Base-by-base conservation (phyloP, 306 rosid species). In the Prunus padus region DNA sequence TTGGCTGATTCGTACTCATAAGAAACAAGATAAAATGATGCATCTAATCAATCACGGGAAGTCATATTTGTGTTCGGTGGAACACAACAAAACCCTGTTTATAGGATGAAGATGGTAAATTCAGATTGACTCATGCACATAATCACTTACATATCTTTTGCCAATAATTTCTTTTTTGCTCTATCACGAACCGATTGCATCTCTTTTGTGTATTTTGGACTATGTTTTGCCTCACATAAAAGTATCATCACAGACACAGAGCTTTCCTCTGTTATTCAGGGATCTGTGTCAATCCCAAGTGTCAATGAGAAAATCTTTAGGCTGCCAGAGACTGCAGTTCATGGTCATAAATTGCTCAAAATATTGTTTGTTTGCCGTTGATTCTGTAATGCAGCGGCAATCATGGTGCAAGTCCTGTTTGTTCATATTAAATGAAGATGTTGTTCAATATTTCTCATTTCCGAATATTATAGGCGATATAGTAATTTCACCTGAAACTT, bases 401-500 rank as follows among this genome's bases (percentile, higher is more conserved):
- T 30, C 1, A 8, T 31, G 47, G 22, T 16, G 46, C 11, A 22
- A 63, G 46, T 63, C 67, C 67, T 70, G 26, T 31, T 70, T 19
- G 25, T 22, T 37, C 76, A 22, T 22, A 40, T 5, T 16, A 14
- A 20, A 20, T 37, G 7, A 8, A 67, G n/a, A 71, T 33, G 64
- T 14, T 70, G 30, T 3, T 71, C 30, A 19, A 11, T 28, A 5
- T 69, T 49, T 50, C 46, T 18, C 75, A 30, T n/a, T 9, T 49
- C 30, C 0, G 8, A 11, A 10, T 16, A 13, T 52, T 9, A 69
- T 50, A 11, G 11, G 8, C 5, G 47, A 50, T 20, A 11, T 4
- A 56, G 18, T 33, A 20, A 11, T 64, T 65, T 3, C 22, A 66
- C 42, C 72, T 3, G 47, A 80, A 73, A 45, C 33, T 70, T 37